Conservation (phyloP, 2,329 filamentous ascomycete genomes). For the Cercospora beticola region DNA sequence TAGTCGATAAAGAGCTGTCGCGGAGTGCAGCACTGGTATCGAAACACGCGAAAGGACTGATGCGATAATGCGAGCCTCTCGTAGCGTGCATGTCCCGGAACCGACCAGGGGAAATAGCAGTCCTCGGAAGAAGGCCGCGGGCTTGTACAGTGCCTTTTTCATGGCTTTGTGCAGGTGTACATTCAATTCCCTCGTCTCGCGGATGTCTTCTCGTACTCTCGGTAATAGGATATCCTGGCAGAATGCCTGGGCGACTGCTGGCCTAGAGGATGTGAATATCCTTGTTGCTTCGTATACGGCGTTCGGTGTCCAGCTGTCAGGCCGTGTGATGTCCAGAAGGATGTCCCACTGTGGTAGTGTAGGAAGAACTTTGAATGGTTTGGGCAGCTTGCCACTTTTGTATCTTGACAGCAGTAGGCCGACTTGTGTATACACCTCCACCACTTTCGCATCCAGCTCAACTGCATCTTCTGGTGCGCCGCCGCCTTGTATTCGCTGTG, state of each 20-base stretch:
- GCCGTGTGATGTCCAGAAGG: conserved; percentile 78
- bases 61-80: conserved; percentile 88
- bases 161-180: conserved; percentile 92
- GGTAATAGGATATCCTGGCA: conserved; percentile 84
- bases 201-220: conserved; percentile 88
- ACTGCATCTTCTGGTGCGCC: conserved; percentile 73
- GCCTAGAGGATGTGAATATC: conserved; percentile 85
- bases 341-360: conserved; percentile 91
- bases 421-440: conserved; percentile 93
- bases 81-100: conserved; percentile 82
- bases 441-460: conserved; percentile 83
- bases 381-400: conserved; percentile 93
- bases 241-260: conserved; percentile 77
- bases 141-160: conserved; percentile 91
- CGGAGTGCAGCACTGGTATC: conserved; percentile 87
- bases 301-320: conserved; percentile 75
- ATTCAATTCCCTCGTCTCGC: conserved; percentile 91
- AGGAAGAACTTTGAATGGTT: conserved; percentile 95
- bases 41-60: conserved; percentile 81
- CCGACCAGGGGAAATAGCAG: conserved; percentile 87
- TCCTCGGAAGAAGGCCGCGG: conserved; percentile 94
- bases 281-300: conserved; percentile 85
- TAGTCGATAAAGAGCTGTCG: conserved; percentile 83
- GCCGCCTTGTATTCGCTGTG: conserved; percentile 56
- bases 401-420: conserved; percentile 87